Evolutionary conservation across 2,329 filamentous ascomycete genomes (phyloP), one percentile per base, ranked within the genome.

Genomic region (Anthostomella pinea): DNA sequence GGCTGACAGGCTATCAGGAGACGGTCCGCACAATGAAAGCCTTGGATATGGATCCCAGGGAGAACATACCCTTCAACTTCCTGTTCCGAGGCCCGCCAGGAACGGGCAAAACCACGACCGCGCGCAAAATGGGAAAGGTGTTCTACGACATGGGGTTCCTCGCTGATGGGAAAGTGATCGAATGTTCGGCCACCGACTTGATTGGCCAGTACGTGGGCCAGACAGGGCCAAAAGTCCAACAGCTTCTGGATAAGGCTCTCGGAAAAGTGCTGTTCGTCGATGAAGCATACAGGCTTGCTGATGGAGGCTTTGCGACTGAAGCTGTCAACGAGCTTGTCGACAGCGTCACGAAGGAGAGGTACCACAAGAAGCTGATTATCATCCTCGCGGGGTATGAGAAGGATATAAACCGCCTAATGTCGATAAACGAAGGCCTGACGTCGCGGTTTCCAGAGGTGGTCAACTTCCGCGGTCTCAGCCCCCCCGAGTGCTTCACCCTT

Each of bases 81-180:
- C 48, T 81, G 0, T 81, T 81, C 57, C 67, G 69, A 9, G 77
- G 78, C 0, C 75, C 76, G 5, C 75, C 75, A 45, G 76, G 73
- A 74, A 63, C 78, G 0, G 80, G 79, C 0, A 83, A 83, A 47
- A 83, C 79, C 0, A 75, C 80, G 0, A 87, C 69, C 0, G 86
- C 86, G 0, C 65, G 72, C n/a, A 84, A 81, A 43, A 85, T 90
- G 72, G 85, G 85, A 3, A 75, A 86, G 43, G 67, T 90, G 0
- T 90, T 78, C 52, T 89, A 86, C 51, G 79, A 89, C 48, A 77
- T 88, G 70, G 83, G 83, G 0, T 75, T 89, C 21, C 62, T 90
- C 0, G 62, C 75, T 0, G 67, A 66, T 0, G 70, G 68, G 0
- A 73, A 81, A 17, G 80, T 88, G 0, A 56, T 80, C 0, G 81